Evolutionary conservation across 805 yeast genomes (phyloP).

Genomic region (Candida silvatica): DNA sequence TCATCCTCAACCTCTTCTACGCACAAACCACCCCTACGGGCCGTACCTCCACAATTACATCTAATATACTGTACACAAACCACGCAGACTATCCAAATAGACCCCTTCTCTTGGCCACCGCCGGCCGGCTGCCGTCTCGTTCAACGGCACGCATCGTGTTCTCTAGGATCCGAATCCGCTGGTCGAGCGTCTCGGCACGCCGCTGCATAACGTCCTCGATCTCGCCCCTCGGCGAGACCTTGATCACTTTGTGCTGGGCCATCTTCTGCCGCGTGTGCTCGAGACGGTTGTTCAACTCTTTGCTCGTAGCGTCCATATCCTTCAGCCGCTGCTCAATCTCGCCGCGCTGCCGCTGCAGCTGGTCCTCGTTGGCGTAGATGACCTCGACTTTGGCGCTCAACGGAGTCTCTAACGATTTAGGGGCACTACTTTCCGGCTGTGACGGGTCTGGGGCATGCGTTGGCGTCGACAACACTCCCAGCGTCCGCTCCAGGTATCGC

Average conservation of each 20-base stretch:
- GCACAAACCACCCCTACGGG: no score
- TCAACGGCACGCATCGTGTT: slow-evolving; percentile 34
- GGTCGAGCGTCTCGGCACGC: slow-evolving; percentile 63
- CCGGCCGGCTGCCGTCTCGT: slow-evolving; percentile 12
- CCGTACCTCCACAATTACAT: no score
- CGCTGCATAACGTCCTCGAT: slow-evolving; percentile 30
- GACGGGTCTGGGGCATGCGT: background rate
- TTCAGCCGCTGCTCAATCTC: slow-evolving; percentile 9
- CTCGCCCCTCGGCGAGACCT: slow-evolving; percentile 4
- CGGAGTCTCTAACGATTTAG: slow-evolving; percentile 10
- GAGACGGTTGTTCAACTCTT: slow-evolving; percentile 8
- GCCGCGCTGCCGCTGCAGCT: slow-evolving; percentile 16
- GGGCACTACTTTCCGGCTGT: background rate
- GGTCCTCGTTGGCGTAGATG: slow-evolving; percentile 22
- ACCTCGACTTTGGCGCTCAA: slow-evolving; percentile 17
- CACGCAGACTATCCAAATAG: slow-evolving; percentile 17
- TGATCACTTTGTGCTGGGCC: background rate
- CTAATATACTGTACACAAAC: no score
- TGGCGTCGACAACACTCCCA: slow-evolving; percentile 10
- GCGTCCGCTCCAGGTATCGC: slow-evolving; percentile 13
- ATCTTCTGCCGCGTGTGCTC: slow-evolving; percentile 4
- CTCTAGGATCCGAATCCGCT: slow-evolving; percentile 65
- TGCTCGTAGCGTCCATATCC: slow-evolving; percentile 10
- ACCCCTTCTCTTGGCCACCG: slow-evolving; percentile 9
- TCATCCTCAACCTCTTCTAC: no score